phyloP scores from a whole-genome alignment of 441 rosid genomes.

The Flueggea neowawraea region DNA sequence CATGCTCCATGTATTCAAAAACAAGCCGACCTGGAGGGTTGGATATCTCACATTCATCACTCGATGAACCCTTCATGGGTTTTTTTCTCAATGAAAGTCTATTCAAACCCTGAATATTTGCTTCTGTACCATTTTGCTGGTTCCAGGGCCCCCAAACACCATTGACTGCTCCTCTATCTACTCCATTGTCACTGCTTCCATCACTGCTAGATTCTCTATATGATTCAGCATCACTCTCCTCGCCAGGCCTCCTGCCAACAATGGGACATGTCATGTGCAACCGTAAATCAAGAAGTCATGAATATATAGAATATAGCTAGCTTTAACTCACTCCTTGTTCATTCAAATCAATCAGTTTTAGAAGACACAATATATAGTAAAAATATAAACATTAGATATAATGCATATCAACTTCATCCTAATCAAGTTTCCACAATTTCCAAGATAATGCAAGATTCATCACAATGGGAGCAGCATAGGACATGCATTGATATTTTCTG shows the following conservation, averaged over 20 bases:
- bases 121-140: conserved; percentile 28
- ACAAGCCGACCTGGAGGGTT: conserved; percentile 49
- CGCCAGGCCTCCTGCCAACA: conserved; percentile 58
- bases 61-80: conserved; percentile 45
- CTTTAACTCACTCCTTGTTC: too few relatives aligned
- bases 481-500: too few relatives aligned
- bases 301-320: too few relatives aligned
- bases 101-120: conserved; percentile 38
- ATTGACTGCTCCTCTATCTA: conserved; percentile 35
- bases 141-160: conserved; percentile 26
- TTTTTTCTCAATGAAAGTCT: conserved; percentile 49
- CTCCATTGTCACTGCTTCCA: conserved; percentile 52
- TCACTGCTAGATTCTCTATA: conserved; percentile 77
- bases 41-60: conserved; percentile 65
- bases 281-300: too few relatives aligned
- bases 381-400: not conserved
- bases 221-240: conserved; percentile 79
- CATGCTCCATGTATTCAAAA: conserved; percentile 72
- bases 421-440: not conserved
- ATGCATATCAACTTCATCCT: not conserved
- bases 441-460: too few relatives aligned
- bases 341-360: too few relatives aligned
- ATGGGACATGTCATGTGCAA: not conserved
- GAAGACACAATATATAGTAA: not conserved
- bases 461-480: too few relatives aligned